Evolutionary conservation across 495 filamentous ascomycete genomes (phyloP).

Genomic region (Penicillium steckii): DNA sequence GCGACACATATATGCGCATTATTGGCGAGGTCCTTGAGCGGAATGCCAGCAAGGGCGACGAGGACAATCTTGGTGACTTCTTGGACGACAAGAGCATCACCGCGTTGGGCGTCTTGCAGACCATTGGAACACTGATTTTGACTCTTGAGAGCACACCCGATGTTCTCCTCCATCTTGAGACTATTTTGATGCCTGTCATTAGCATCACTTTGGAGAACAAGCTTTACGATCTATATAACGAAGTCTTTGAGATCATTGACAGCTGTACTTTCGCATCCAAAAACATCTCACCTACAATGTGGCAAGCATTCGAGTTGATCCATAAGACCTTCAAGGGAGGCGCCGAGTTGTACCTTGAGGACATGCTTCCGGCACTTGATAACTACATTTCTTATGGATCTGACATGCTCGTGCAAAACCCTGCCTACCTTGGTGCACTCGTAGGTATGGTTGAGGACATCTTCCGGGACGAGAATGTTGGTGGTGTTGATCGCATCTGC

Average conservation of each 20-base stretch:
- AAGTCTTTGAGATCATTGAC: conserved; percentile 98
- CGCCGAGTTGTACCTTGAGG: conserved; percentile 95
- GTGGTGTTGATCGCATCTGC: conserved; percentile 93
- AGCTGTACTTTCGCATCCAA: conserved; percentile 99
- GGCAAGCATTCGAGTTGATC: conserved; percentile 95
- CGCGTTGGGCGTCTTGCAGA: conserved; percentile 92
- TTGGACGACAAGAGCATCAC: conserved; percentile 98
- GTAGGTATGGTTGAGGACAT: conserved; percentile 78
- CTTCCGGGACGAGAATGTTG: conserved; percentile 82
- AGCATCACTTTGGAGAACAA: conserved; percentile 95
- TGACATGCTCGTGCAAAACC: conserved; percentile 73
- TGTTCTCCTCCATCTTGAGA: conserved; percentile 89
- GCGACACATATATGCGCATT: conserved; percentile 94
- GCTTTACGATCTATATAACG: conserved; percentile 94
- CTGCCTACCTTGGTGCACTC: conserved; percentile 80
- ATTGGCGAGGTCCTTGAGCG: conserved; percentile 87
- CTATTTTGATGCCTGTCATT: conserved; percentile 95
- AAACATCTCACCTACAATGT: conserved; percentile 93
- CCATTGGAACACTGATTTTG: conserved; percentile 94
- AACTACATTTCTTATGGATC: conserved; percentile 94
- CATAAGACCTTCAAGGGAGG: conserved; percentile 96
- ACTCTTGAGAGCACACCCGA: conserved; percentile 96
- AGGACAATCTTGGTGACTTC: conserved; percentile 81
- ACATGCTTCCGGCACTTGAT: conserved; percentile 96
- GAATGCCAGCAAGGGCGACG: conserved; percentile 69